A percentile compares a stretch with the other conserved stretches of the same genome.
phyloP scores from a whole-genome alignment of 768 basidiomycete genomes.

The Tricholoma sp. region DNA sequence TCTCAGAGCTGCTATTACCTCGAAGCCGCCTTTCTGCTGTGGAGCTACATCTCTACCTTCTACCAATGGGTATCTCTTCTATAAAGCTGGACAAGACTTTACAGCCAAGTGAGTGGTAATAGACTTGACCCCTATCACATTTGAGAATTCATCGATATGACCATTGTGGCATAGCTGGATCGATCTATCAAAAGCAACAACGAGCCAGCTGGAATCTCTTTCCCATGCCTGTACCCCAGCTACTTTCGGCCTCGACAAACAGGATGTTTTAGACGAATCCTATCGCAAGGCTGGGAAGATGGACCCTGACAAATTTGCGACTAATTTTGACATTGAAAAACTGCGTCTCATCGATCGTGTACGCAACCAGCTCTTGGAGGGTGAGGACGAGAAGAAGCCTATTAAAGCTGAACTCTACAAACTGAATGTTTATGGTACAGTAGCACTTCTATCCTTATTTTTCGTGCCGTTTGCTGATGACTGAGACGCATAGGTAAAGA shows the following conservation, averaged over 20 bases:
- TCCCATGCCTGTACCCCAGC: conserved; percentile 17
- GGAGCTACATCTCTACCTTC: not conserved
- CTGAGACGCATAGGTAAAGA: conserved; percentile 27
- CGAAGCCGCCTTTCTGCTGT: not conserved
- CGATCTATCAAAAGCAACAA: conserved; percentile 2
- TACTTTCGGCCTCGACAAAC: conserved; percentile 19
- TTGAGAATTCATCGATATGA: not conserved
- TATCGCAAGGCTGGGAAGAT: conserved; percentile 24
- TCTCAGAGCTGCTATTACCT: not conserved
- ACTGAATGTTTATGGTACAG: conserved; percentile 32
- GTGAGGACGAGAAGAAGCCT: conserved; percentile 4
- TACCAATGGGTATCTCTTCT: not conserved
- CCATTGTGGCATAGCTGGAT: not conserved
- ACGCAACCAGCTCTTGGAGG: conserved; percentile 12
- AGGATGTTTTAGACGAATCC: conserved; percentile 23
- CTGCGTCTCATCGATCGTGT: conserved; percentile 11
- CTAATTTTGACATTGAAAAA: conserved; percentile 13
- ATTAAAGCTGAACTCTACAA: conserved; percentile 28
- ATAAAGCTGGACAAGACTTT: not conserved
- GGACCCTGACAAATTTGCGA: conserved; percentile 14
- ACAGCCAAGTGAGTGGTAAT: not conserved
- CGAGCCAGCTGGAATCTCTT: conserved; percentile 1
- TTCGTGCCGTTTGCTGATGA: not conserved
- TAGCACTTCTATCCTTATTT: not conserved
- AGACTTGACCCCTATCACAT: not conserved